These are phyloP conservation scores for Vaccinium myrtillus DNA, from an alignment of 148 eudicot species.

Conservation along the genomic window DNA sequence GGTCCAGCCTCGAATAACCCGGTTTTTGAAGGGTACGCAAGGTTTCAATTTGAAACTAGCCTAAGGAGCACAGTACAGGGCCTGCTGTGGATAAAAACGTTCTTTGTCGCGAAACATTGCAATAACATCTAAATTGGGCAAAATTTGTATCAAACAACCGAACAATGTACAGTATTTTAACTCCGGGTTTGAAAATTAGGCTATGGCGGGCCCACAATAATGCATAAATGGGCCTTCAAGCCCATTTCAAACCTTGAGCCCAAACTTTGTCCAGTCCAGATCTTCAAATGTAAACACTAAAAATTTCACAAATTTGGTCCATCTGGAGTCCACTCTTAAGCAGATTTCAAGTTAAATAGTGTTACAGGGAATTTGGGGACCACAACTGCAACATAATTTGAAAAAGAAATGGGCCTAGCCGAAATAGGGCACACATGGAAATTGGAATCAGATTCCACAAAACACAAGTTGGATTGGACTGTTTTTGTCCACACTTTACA, in stretches of 20 bases:
- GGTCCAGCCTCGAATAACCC: background rate
- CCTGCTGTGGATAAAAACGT: background rate
- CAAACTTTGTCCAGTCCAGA: background rate
- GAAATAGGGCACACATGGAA: background rate
- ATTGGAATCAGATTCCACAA: constrained; percentile 1
- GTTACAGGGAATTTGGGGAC: background rate
- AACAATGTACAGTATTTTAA: background rate
- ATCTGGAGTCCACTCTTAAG: background rate
- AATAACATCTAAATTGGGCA: background rate
- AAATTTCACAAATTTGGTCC: background rate
- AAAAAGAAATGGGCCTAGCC: background rate
- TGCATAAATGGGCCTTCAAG: background rate
- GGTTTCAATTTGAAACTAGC: background rate
- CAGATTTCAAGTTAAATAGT: background rate
- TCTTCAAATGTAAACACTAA: background rate
- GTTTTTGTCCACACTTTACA: background rate
- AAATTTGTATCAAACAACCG: background rate
- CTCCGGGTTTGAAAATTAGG: background rate
- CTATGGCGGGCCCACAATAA: background rate
- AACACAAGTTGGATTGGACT: background rate
- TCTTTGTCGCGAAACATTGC: background rate
- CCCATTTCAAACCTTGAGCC: background rate
- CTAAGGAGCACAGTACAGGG: background rate
- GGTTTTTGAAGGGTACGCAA: background rate
- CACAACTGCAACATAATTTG: background rate